Percentiles rank a stretch among this genome's conserved stretches.
Evolutionary conservation across 192 early-diverging fungal genomes (phyloP).

Genomic region (Diversispora epigaea): DNA sequence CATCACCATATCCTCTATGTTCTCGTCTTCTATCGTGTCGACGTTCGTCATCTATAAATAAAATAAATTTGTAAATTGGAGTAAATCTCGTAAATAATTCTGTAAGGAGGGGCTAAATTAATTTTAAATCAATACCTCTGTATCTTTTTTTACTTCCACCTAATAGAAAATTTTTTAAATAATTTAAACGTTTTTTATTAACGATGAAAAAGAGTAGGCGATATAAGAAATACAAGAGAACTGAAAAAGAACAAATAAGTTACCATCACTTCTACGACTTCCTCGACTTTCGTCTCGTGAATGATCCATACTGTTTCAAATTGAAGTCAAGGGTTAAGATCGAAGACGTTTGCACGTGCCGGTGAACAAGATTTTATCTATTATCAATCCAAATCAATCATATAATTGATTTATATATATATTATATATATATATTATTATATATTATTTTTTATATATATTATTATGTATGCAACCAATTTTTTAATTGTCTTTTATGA

Average conservation of each 20-base stretch:
- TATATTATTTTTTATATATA: too few species aligned
- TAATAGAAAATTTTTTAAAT: not conserved
- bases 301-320: not conserved
- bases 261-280: not conserved
- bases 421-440: too few species aligned
- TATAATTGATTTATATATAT: too few species aligned
- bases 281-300: not conserved
- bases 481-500: too few species aligned
- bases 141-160: conserved; percentile 2
- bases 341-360: too few species aligned
- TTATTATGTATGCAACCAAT: too few species aligned
- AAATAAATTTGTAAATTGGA: not conserved
- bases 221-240: not conserved
- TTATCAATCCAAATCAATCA: too few species aligned
- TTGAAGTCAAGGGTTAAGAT: too few species aligned
- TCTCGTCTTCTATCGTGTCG: conserved; percentile 5
- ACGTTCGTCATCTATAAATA: conserved; percentile 15
- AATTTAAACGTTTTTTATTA: not conserved
- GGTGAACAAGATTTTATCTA: too few species aligned
- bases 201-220: not conserved
- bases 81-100: not conserved
- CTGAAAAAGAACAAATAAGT: too few species aligned
- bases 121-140: not conserved
- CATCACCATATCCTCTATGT: conserved; percentile 1
- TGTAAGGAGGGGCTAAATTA: not conserved